These are phyloP conservation scores for Huntiella savannae DNA, from an alignment of 2,329 filamentous ascomycete genomes.

Conservation along the genomic window DNA sequence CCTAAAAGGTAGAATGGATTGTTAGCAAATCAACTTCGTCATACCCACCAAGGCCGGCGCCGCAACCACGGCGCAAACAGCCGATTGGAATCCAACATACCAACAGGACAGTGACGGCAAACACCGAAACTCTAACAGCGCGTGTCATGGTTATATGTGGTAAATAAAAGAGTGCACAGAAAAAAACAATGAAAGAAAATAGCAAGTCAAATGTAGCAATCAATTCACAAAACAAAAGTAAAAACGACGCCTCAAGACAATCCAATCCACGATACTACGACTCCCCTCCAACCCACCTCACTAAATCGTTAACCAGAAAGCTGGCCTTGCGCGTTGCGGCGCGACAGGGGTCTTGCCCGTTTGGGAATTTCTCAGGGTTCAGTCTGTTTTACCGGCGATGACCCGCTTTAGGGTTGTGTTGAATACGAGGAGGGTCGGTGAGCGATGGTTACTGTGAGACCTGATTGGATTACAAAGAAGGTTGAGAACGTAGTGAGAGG, in stretches of 20 bases:
- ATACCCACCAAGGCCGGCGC: neutral
- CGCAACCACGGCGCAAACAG: too few species aligned
- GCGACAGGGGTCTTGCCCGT: too few species aligned
- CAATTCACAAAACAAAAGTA: too few species aligned
- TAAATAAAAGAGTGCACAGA: neutral
- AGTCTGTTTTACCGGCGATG: neutral
- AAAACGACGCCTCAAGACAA: too few species aligned
- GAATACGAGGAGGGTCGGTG: neutral
- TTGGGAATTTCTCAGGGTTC: neutral
- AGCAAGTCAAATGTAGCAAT: too few species aligned
- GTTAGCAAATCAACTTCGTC: slow-evolving; percentile 12
- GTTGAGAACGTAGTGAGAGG: slow-evolving; percentile 34
- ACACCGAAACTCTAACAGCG: slow-evolving; percentile 71
- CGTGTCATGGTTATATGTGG: slow-evolving; percentile 57
- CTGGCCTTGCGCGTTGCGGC: slow-evolving; percentile 2
- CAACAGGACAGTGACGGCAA: slow-evolving; percentile 71
- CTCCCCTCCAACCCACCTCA: too few species aligned
- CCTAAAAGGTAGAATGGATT: slow-evolving; percentile 38
- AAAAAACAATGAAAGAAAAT: neutral
- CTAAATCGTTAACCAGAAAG: neutral
- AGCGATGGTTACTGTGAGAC: slow-evolving; percentile 18
- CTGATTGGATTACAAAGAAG: slow-evolving; percentile 41
- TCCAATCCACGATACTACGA: too few species aligned
- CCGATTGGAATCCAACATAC: slow-evolving; percentile 30
- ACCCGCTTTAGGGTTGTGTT: neutral